A percentile compares a stretch with the other conserved stretches of the same genome.
Evolutionary conservation across 2,329 filamentous ascomycete genomes (phyloP).

Genomic region (Fusarium lateritium): DNA sequence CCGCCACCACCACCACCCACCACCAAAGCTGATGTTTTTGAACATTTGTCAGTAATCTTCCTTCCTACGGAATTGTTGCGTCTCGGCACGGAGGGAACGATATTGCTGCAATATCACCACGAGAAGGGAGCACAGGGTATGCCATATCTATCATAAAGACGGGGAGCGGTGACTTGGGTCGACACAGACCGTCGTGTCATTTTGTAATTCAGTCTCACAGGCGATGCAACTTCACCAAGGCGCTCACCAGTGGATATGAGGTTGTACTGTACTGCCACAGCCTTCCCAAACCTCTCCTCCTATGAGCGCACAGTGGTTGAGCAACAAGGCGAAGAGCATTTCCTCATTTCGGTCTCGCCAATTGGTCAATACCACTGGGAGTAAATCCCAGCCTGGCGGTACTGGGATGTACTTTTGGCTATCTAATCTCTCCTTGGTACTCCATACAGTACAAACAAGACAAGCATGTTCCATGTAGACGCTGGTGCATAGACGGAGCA

Average conservation of each 20-base stretch:
- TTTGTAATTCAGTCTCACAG: slow-evolving; percentile 25
- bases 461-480: slow-evolving; percentile 35
- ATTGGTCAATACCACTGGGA: slow-evolving; percentile 33
- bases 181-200: slow-evolving; percentile 38
- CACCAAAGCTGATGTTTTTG: slow-evolving; percentile 9
- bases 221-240: slow-evolving; percentile 35
- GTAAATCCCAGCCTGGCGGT: slow-evolving; percentile 42
- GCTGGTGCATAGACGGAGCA: slow-evolving; percentile 11
- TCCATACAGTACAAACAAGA: slow-evolving; percentile 10
- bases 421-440: slow-evolving; percentile 37
- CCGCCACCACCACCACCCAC: slow-evolving; percentile 19
- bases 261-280: slow-evolving; percentile 24
- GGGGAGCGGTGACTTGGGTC: slow-evolving; percentile 15
- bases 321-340: slow-evolving; percentile 26
- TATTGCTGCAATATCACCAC: slow-evolving; percentile 7
- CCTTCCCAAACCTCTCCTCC: slow-evolving; percentile 11
- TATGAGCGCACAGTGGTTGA: slow-evolving; percentile 10
- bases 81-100: slow-evolving; percentile 27
- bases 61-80: slow-evolving; percentile 16
- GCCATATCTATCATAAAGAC: not conserved
- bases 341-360: slow-evolving; percentile 29
- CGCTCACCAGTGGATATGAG: slow-evolving; percentile 28
- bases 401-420: slow-evolving; percentile 30
- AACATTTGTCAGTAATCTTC: slow-evolving; percentile 13
- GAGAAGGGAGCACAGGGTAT: slow-evolving; percentile 3